Evolutionary conservation across 2,329 filamentous ascomycete species (phyloP).

Genomic region (Alternaria consortialis): DNA sequence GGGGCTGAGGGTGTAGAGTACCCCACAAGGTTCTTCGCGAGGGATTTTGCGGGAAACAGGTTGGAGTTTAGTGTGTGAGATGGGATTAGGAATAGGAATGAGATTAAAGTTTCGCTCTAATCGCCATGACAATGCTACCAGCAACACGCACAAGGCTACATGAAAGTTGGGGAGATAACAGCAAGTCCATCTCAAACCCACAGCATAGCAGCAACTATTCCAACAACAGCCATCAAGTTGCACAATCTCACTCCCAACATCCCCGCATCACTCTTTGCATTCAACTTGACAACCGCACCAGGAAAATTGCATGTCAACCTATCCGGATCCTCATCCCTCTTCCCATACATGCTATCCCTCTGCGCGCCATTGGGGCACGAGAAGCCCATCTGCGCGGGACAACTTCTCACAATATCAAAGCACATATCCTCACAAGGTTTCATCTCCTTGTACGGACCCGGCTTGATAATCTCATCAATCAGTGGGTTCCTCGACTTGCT

Average conservation of each 20-base stretch:
- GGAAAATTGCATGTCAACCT: slow-evolving; percentile 53
- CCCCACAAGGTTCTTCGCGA: slow-evolving; percentile 69
- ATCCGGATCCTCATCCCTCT: slow-evolving; percentile 20
- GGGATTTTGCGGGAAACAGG: slow-evolving; percentile 54
- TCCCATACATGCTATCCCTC: slow-evolving; percentile 37
- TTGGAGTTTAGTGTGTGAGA: slow-evolving; percentile 51
- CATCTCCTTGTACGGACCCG: slow-evolving; percentile 93
- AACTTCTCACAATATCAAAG: slow-evolving; percentile 84
- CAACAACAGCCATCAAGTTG: neutral
- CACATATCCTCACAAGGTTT: slow-evolving; percentile 89
- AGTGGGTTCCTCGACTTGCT: slow-evolving; percentile 72
- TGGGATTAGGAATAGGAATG: neutral
- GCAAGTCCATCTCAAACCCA: neutral
- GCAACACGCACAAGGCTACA: neutral
- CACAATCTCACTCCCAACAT: neutral
- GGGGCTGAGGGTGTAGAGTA: slow-evolving; percentile 65
- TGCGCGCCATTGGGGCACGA: slow-evolving; percentile 67
- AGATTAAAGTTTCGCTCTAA: neutral
- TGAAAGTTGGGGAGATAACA: neutral
- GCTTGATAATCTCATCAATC: slow-evolving; percentile 76
- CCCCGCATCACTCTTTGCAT: slow-evolving; percentile 17
- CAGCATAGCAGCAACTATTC: neutral
- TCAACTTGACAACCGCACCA: slow-evolving; percentile 52
- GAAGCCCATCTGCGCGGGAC: slow-evolving; percentile 80
- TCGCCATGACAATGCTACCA: neutral